phyloP scores from a whole-genome alignment of 2,329 filamentous ascomycete genomes.

The Septoria linicola region DNA sequence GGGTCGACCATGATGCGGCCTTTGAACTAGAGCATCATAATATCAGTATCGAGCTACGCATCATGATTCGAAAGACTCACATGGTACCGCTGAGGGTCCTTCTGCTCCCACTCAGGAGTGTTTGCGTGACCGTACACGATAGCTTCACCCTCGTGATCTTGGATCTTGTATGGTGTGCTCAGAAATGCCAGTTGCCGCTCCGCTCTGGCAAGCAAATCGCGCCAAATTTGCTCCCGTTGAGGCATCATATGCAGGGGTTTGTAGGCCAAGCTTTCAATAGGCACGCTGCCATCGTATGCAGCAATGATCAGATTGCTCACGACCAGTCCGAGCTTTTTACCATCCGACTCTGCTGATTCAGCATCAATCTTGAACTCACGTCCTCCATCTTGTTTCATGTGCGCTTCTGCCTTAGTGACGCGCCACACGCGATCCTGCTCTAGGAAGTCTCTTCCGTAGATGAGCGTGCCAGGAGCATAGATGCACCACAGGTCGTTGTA shows the following conservation, averaged over 20 bases:
- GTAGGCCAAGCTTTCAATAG: not conserved
- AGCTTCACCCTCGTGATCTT: conserved; percentile 1
- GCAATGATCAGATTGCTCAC: not conserved
- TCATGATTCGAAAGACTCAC: not conserved
- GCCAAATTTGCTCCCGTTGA: not conserved
- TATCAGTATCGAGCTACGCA: not conserved
- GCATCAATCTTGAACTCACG: conserved; percentile 4
- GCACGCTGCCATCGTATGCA: conserved; percentile 1
- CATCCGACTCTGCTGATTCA: conserved; percentile 5
- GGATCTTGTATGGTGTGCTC: not conserved
- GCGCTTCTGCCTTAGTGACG: not conserved
- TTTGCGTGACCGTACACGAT: not conserved
- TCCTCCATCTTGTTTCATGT: not conserved
- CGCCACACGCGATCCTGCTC: conserved; percentile 9
- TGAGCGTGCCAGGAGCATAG: conserved; percentile 8
- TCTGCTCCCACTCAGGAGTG: not conserved
- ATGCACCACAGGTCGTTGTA: conserved; percentile 10
- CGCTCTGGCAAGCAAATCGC: not conserved
- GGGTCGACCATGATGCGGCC: conserved; percentile 13
- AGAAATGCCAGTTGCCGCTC: not conserved
- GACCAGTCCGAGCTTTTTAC: conserved; percentile 1
- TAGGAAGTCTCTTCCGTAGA: conserved; percentile 4
- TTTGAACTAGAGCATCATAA: conserved; percentile 3
- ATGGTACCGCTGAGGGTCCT: conserved; percentile 4
- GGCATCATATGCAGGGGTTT: conserved; percentile 6